Evolutionary conservation across 805 yeast species (phyloP).

Genomic region (Candida insectalens): DNA sequence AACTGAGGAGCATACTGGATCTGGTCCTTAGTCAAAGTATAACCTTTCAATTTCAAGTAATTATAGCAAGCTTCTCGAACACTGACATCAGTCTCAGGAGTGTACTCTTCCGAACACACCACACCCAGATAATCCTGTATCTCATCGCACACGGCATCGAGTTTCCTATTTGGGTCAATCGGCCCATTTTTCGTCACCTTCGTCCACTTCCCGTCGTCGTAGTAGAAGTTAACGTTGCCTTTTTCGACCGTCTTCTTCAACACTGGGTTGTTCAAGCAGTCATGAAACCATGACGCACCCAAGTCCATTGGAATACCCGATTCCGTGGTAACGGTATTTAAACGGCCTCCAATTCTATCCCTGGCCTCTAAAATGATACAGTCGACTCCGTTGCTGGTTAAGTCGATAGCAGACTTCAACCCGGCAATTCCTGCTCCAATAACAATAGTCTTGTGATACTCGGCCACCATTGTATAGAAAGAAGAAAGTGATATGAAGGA

Average conservation of each 20-base stretch:
- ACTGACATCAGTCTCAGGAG: constrained; percentile 40
- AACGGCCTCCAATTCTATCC: constrained; percentile 60
- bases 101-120: constrained; percentile 7
- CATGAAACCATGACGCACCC: constrained; percentile 93
- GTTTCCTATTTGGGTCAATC: constrained; percentile 43
- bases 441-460: constrained; percentile 24
- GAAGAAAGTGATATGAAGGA: too few relatives aligned
- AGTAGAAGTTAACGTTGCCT: constrained; percentile 20
- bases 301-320: constrained; percentile 41
- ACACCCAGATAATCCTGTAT: constrained; percentile 15
- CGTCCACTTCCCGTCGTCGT: constrained; percentile 21
- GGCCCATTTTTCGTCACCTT: constrained; percentile 14
- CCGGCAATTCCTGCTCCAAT: constrained; percentile 54
- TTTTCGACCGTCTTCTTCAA: constrained; percentile 34
- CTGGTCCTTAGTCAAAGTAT: constrained; percentile 41
- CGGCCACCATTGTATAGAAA: too few relatives aligned
- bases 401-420: constrained; percentile 36
- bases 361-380: constrained; percentile 39
- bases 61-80: constrained; percentile 38
- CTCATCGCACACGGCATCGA: constrained; percentile 24
- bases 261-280: constrained; percentile 54
- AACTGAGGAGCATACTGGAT: constrained; percentile 38
- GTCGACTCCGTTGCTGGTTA: constrained; percentile 26
- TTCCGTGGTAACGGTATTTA: constrained; percentile 30
- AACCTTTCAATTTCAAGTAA: constrained; percentile 36